phyloP scores from a whole-genome alignment of 2,329 filamentous ascomycete genomes.

The Diaporthe citri region DNA sequence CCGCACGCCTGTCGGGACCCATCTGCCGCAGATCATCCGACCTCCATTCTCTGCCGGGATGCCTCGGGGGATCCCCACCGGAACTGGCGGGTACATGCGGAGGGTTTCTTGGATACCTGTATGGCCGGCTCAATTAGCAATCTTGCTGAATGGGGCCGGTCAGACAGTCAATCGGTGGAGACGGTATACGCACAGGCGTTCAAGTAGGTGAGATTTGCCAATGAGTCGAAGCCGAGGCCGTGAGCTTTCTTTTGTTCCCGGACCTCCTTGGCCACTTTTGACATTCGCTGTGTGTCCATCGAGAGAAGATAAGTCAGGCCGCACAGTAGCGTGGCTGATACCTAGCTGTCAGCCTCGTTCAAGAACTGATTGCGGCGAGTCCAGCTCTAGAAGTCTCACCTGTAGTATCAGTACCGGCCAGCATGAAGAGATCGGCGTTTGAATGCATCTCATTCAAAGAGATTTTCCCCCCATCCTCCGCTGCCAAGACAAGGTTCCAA shows the following conservation, averaged over 20 bases:
- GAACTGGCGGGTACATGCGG: conserved; percentile 50
- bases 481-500: conserved; percentile 18
- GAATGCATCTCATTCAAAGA: conserved; percentile 25
- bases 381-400: not conserved
- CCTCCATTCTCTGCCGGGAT: conserved; percentile 46
- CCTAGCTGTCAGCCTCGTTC: not conserved
- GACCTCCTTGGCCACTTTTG: conserved; percentile 8
- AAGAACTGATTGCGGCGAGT: not conserved
- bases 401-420: conserved; percentile 39
- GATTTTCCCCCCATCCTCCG: not conserved
- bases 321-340: conserved; percentile 26
- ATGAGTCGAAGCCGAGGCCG: conserved; percentile 16
- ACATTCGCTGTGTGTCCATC: not conserved
- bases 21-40: conserved; percentile 47
- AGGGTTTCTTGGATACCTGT: conserved; percentile 48
- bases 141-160: not conserved
- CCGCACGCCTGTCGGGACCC: conserved; percentile 51
- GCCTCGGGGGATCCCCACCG: conserved; percentile 46
- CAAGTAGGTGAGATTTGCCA: conserved; percentile 30
- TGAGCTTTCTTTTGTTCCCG: not conserved
- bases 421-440: conserved; percentile 9
- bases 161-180: too few species aligned
- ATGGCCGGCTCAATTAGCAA: not conserved
- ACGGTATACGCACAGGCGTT: conserved; percentile 27
- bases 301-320: conserved; percentile 30